Evolutionary conservation across 1,284 basidiomycete species (phyloP).

Genomic region (Ustilago crameri): DNA sequence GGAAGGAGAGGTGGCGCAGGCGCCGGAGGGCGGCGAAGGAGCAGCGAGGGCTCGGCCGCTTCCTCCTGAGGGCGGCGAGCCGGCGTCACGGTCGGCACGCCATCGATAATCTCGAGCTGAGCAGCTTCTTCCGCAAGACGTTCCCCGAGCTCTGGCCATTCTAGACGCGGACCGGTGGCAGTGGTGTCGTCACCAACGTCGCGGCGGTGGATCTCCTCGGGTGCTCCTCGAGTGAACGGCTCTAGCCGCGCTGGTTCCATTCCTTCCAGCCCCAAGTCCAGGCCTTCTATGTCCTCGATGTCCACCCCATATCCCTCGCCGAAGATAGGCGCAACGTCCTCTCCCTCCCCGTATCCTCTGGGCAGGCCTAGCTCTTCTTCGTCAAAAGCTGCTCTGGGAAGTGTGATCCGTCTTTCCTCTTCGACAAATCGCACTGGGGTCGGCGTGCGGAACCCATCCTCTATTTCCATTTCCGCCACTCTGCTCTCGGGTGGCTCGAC

Average conservation of each 20-base stretch:
- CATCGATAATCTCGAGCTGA: conserved; percentile 21
- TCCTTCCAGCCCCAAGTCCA: conserved; percentile 39
- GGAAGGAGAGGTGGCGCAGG: conserved; percentile 10
- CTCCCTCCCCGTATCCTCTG: conserved; percentile 21
- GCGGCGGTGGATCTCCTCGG: conserved; percentile 12
- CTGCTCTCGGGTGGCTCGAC: conserved; percentile 10
- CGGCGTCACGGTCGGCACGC: conserved; percentile 24
- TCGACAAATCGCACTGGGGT: conserved; percentile 32
- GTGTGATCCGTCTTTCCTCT: conserved; percentile 37
- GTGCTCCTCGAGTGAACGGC: conserved; percentile 10
- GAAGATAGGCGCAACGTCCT: conserved; percentile 9
- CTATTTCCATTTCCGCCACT: conserved; percentile 3
- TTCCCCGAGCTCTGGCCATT: conserved; percentile 43
- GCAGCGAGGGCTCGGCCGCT: conserved; percentile 16
- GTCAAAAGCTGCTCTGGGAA: conserved; percentile 26
- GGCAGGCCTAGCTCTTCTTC: conserved; percentile 40
- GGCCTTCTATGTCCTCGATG: conserved; percentile 29
- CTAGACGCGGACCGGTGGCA: conserved; percentile 10
- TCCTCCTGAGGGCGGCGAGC: conserved; percentile 21
- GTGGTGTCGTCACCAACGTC: conserved; percentile 15
- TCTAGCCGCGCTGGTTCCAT: conserved; percentile 13
- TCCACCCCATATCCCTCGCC: conserved; percentile 16
- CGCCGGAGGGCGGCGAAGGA: conserved; percentile 9
- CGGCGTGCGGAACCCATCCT: conserved; percentile 26
- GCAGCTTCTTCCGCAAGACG: conserved; percentile 36